A percentile compares a stretch with the other conserved stretches of the same genome.
Conservation (phyloP, 2,329 filamentous ascomycete species). For the Penicillium corylophilum region DNA sequence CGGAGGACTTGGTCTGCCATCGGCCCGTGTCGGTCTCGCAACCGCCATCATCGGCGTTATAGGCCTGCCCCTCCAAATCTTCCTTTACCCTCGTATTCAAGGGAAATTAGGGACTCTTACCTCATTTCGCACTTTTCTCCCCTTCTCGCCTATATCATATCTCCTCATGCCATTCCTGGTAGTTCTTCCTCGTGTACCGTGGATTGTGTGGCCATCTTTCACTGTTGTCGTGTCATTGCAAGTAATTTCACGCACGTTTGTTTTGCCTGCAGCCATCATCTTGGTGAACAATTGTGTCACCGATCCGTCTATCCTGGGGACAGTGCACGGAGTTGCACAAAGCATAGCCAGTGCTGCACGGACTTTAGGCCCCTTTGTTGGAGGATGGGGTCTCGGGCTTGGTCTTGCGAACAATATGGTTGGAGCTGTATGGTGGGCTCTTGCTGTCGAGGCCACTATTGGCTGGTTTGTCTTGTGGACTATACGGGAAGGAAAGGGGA, state of each 20-base stretch:
- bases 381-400: conserved; percentile 54
- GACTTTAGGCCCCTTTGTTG: conserved; percentile 56
- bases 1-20: conserved; percentile 72
- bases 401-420: conserved; percentile 56
- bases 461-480: conserved; percentile 60
- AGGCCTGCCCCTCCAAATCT: conserved; percentile 70
- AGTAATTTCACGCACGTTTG: conserved; percentile 71
- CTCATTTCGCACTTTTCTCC: conserved; percentile 67
- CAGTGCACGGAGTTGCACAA: conserved; percentile 60
- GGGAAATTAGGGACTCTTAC: conserved; percentile 65
- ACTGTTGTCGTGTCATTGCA: conserved; percentile 65
- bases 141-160: conserved; percentile 71
- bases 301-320: conserved; percentile 56
- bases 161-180: conserved; percentile 68
- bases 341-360: conserved; percentile 55
- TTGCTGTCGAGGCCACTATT: conserved; percentile 54
- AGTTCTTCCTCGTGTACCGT: conserved; percentile 59
- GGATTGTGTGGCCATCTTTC: conserved; percentile 64
- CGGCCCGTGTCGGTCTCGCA: conserved; percentile 69
- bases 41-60: conserved; percentile 74
- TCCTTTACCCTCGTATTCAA: conserved; percentile 69
- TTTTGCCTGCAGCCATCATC: conserved; percentile 59
- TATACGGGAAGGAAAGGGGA: conserved; percentile 65
- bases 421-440: conserved; percentile 58
- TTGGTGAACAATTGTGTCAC: conserved; percentile 62